Evolutionary conservation across 805 yeast genomes (phyloP), one percentile per base, ranked within the genome.

Genomic region (Lachancea sp.): DNA sequence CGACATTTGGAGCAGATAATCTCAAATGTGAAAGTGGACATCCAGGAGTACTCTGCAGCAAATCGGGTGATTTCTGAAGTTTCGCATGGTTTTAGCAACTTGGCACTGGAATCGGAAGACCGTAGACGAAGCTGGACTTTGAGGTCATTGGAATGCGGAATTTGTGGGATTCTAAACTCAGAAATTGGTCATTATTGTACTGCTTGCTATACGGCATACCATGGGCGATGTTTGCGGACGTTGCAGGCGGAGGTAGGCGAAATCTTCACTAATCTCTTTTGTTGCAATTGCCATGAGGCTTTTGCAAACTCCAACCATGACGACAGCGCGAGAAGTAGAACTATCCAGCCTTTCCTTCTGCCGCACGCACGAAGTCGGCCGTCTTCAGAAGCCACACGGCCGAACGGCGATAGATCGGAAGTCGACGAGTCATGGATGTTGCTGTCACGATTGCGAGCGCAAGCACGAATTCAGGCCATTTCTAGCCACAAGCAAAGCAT

Each of bases 401-500:
- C 35, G 19, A 32, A 11, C 19, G 19, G 18, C 10, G 19, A 32
- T 16, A 11, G 29, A 17, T 35, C 36, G 15, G 50, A 49, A 22
- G 38, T 41, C 15, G 42, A 44, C 10, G 42, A 44, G 19, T 38
- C 46, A 3, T 44, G 46, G 46, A 38, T 26, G 19, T 33, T 44
- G 25, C 19, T 44, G 15, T 37, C 42, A 13, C 42, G 26, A 20
- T 13, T 38, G n/a, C 42, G 38, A 33, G 3, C 36, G 16, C 30
- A 44, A 30, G 15, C 25, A n/a, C 19, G 30, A n/a, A n/a, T 18
- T 11, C 29, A 13, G 18, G 38, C 30, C n/a, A 31, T 31, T 6
- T n/a, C 31, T 11, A 72, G 70, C 13, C 79, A 78, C 49, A 85
- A 85, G 54, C 57, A 66, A 16, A 62, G 66, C 29, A 73, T 85